Evolutionary conservation across 805 yeast genomes (phyloP).

Genomic region (Candida tammaniensis): DNA sequence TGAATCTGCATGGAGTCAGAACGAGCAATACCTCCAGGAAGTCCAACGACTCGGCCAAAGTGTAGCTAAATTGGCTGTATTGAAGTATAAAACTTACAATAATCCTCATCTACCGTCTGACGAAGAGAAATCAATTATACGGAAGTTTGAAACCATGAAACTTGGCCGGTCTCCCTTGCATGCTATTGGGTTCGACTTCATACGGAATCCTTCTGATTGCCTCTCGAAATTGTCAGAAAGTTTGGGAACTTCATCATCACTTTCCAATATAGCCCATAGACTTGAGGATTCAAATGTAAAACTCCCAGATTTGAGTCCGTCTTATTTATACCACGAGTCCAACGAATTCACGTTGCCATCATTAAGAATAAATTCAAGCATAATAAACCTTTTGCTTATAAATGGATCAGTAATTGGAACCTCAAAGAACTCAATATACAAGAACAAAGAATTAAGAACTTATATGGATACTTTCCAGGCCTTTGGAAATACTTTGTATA

Average conservation of each 20-base stretch:
- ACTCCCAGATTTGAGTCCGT: not conserved
- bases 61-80: not conserved
- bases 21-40: no score
- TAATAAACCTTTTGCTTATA: not conserved
- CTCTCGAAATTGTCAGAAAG: no score
- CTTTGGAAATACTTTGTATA: no score
- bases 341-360: conserved; percentile 11
- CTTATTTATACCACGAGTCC: conserved; percentile 1
- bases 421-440: no score
- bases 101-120: not conserved
- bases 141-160: not conserved
- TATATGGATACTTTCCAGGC: no score
- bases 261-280: not conserved
- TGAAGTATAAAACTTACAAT: not conserved
- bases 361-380: conserved; percentile 7
- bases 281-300: not conserved
- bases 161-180: no score
- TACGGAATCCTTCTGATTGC: no score
- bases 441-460: no score
- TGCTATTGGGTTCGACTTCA: no score
- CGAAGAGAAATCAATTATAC: not conserved
- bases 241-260: no score
- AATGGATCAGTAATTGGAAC: no score
- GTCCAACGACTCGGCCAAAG: not conserved
- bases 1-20: no score